These are phyloP conservation scores for Streptanthus diversifolius DNA, from an alignment of 345 rosid genomes.

Conservation along the genomic window DNA sequence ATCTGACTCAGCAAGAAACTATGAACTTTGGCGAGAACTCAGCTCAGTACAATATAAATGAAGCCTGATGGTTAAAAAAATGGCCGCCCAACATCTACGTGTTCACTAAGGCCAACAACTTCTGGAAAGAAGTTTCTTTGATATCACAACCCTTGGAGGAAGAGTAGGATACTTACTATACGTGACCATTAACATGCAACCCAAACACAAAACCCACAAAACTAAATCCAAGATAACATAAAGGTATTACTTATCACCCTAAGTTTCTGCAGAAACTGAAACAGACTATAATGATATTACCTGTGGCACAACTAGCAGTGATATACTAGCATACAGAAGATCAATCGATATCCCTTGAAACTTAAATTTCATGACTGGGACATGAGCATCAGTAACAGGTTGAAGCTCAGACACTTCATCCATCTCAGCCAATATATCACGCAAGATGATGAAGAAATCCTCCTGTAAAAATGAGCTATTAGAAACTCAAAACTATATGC, in stretches of 20 bases:
- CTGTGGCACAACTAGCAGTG: constrained; percentile 72
- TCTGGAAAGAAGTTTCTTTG: background rate
- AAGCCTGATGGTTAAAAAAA: background rate
- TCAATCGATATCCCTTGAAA: constrained; percentile 81
- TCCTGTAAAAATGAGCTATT: constrained; percentile 42
- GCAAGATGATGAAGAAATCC: constrained; percentile 76
- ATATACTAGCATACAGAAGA: constrained; percentile 88
- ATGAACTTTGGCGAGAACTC: background rate
- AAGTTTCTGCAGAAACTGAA: background rate
- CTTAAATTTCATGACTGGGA: constrained; percentile 92
- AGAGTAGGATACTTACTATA: background rate
- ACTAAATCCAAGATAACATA: background rate
- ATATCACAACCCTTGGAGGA: background rate
- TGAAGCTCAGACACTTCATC: constrained; percentile 86
- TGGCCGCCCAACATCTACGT: background rate
- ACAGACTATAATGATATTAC: constrained; percentile 46
- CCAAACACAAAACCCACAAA: background rate
- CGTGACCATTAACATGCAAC: no score
- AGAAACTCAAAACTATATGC: background rate
- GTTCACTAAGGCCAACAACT: background rate
- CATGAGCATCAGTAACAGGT: constrained; percentile 92
- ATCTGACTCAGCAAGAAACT: background rate
- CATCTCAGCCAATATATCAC: constrained; percentile 57
- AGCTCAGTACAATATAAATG: background rate
- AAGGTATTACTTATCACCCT: background rate